Evolutionary conservation across 352 stramenopile species (phyloP), one percentile per base, ranked within the genome.

Genomic region (Pythium utonaiense): DNA sequence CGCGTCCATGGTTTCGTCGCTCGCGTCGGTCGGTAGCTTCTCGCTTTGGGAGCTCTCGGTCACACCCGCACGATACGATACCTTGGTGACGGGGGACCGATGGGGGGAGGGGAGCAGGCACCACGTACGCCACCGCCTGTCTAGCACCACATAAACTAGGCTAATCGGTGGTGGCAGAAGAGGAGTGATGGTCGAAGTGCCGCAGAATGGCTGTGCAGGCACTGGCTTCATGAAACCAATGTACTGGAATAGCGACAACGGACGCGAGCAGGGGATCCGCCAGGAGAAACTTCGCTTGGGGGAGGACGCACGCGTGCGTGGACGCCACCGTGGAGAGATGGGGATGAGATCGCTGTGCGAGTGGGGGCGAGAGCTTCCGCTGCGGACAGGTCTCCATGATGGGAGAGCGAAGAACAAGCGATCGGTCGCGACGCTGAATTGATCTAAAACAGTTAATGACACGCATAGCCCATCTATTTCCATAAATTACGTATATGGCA

Each of bases 1-100:
- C 60, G 81, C 82, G 69, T 88, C 78, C 78, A 88, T 84, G 28
- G 19, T 71, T 33, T 60, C 56, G 48, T 25, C 14, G 33, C 17
- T 47, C 14, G 8, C 22, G 24, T 17, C 14, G 38, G 49, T 9
- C 40, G 24, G 40, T 24, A 27, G 45, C 31, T 44, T 55, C 14
- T 62, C 55, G 21, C 9, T 30, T 48, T 22, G 28, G 53, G 9
- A 36, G n/a, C n/a, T n/a, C n/a, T 45, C 38, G 17, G 33, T 48
- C 48, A 56, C 5, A 45, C 6, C 12, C 14, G 13, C 22, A 48
- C 31, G 45, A 34, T 30, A 16, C 22, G 24, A 49, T 1, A n/a
- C n/a, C n/a, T n/a, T n/a, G n/a, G n/a, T n/a, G n/a, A n/a, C 12
- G 40, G 6, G 13, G 28, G 28, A 28, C 49, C 50, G 33, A n/a